Evolutionary conservation across 2,329 filamentous ascomycete species (phyloP).

Genomic region (Beauveria asiatica): DNA sequence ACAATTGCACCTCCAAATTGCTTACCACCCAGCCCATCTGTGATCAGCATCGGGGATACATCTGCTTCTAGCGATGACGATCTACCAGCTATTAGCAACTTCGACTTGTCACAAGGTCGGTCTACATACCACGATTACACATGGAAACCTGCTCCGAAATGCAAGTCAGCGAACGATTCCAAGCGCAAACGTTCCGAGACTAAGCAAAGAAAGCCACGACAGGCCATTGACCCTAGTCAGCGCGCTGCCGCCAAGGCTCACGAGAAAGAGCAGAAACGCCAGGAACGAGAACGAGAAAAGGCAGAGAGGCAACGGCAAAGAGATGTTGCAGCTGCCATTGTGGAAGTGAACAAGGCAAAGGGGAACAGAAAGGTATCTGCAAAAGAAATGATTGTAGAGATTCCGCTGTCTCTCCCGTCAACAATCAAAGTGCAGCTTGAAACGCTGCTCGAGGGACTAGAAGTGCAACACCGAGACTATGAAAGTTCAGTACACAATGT

Average conservation of each 20-base stretch:
- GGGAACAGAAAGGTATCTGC: slow-evolving; percentile 66
- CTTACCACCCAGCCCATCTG: slow-evolving; percentile 18
- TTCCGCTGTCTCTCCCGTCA: slow-evolving; percentile 49
- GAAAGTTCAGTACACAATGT: slow-evolving; percentile 41
- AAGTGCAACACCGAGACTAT: slow-evolving; percentile 38
- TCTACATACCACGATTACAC: not conserved
- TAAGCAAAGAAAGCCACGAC: not conserved
- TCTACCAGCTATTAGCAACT: slow-evolving; percentile 37
- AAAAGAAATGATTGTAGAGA: slow-evolving; percentile 68
- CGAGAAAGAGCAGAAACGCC: slow-evolving; percentile 47
- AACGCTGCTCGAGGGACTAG: slow-evolving; percentile 40
- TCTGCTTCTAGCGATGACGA: slow-evolving; percentile 37
- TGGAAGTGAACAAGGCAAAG: slow-evolving; percentile 64
- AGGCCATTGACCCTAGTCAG: slow-evolving; percentile 10
- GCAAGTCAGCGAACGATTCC: slow-evolving; percentile 21
- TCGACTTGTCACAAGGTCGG: slow-evolving; percentile 25
- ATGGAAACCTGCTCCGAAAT: slow-evolving; percentile 12
- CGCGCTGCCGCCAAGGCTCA: slow-evolving; percentile 42
- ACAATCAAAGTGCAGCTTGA: slow-evolving; percentile 37
- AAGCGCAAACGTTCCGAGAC: not conserved
- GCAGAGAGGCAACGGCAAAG: slow-evolving; percentile 56
- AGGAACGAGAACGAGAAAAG: slow-evolving; percentile 50
- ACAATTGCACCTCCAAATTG: slow-evolving; percentile 21
- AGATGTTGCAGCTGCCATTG: slow-evolving; percentile 54
- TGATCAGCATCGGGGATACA: slow-evolving; percentile 31